Percentiles rank a stretch among this genome's conserved stretches.
Evolutionary conservation across 805 yeast species (phyloP).

Genomic region (Suhomyces canberraensis): DNA sequence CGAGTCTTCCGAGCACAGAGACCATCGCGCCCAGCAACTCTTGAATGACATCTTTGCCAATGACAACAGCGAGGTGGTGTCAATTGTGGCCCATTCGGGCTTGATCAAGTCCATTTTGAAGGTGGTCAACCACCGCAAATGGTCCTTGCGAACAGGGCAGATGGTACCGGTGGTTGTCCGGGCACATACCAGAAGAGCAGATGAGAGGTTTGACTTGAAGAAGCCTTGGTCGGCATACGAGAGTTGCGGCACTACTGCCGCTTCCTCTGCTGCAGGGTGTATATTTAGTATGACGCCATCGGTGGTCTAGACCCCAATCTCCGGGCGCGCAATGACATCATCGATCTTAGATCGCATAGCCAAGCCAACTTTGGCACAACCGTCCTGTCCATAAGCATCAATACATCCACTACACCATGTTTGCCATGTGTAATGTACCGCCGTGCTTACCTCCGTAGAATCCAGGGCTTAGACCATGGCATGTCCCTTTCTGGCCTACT

Average conservation of each 20-base stretch:
- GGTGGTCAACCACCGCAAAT: constrained; percentile 22
- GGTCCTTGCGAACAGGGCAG: constrained; percentile 24
- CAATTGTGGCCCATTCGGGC: constrained; percentile 30
- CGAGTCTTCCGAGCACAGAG: constrained; percentile 25
- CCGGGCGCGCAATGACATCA: no score
- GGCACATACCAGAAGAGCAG: constrained; percentile 2
- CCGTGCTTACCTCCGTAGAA: no score
- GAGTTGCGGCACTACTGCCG: not conserved
- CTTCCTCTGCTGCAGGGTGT: no score
- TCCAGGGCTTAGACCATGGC: no score
- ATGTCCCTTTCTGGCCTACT: no score
- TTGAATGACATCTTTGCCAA: constrained; percentile 25
- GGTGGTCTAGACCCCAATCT: no score
- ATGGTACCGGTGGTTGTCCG: constrained; percentile 27
- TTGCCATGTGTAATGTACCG: no score
- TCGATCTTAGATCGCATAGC: no score
- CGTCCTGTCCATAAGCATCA: no score
- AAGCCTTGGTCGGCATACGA: constrained; percentile 6
- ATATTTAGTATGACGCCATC: no score
- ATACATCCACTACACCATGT: no score
- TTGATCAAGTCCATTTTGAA: constrained; percentile 24
- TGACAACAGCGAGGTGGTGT: constrained; percentile 19
- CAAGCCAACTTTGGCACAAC: no score
- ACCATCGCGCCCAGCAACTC: constrained; percentile 23
- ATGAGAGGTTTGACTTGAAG: constrained; percentile 2